Base-by-base conservation (phyloP, 176 grass and related monocot species). In the Themeda triandra region DNA sequence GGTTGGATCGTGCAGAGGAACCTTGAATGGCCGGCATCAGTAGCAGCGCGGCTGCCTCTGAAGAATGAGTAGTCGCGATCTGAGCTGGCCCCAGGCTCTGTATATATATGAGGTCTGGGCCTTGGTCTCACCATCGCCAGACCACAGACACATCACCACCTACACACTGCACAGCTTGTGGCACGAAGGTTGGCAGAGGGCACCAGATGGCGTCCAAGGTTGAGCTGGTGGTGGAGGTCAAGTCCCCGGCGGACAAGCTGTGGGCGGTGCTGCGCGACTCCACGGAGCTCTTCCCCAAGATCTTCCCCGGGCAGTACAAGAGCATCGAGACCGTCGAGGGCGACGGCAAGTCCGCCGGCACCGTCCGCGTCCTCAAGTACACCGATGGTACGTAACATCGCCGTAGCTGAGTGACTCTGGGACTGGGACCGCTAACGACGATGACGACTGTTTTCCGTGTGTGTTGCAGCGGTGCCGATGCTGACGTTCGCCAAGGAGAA, bases 261-360 rank as follows among this genome's bases (percentile, higher is more conserved):
- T 98, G 96, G 96, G 80, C 62, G 53, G 93, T 85, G 76, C 73
- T 98, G 60, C 86, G 85, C 1, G 80, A 86, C 5, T 98, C 93
- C 23, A 87, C 89, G 21, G 53, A 88, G 66, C 86, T 95, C 70
- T 98, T 98, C 91, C 96, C 96, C 85, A 95, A 87, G 89, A 85
- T 98, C 85, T 98, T 98, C 89, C 96, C 96, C 14, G 68, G 92
- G 56, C 85, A 87, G 84, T 98, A 95, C 93, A 71, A 92, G 89
- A 93, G 91, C 96, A 98, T 98, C 81, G 85, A 95, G 74, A 88
- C 75, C 66, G 73, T 93, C 21, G 93, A 98, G 69, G 93, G 96
- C 49, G 96, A 98, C 76, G 96, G 96, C 79, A 92, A 78, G 89
- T 92, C 87, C 14, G 67, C 46, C 46, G 96, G 96, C 83, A 92